These are phyloP conservation scores for Beauveria medogensis DNA, from an alignment of 2,329 filamentous ascomycete genomes.

Conservation along the genomic window DNA sequence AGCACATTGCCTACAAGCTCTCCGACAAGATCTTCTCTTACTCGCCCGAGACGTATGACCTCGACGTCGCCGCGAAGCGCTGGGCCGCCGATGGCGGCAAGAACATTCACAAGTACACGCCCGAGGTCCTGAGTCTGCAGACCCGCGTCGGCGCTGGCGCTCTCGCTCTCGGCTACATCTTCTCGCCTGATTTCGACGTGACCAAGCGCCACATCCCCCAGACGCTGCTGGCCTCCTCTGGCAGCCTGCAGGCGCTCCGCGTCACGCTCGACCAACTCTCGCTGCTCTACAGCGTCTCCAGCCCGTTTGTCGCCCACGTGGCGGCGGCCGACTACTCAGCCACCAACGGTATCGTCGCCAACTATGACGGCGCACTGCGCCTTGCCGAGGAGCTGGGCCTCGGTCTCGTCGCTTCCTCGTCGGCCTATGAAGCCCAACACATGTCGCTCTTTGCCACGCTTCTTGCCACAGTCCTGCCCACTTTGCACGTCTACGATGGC, in stretches of 20 bases:
- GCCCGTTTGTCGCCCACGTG: slow-evolving; percentile 86
- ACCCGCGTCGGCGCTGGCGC: slow-evolving; percentile 82
- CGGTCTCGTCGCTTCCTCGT: slow-evolving; percentile 75
- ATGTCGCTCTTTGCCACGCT: slow-evolving; percentile 86
- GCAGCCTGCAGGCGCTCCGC: slow-evolving; percentile 72
- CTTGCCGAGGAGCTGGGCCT: slow-evolving; percentile 85
- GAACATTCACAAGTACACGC: slow-evolving; percentile 77
- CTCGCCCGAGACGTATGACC: slow-evolving; percentile 86
- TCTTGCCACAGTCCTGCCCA: slow-evolving; percentile 69
- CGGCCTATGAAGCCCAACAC: slow-evolving; percentile 87
- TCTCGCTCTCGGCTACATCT: slow-evolving; percentile 92
- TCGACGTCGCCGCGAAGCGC: slow-evolving; percentile 72
- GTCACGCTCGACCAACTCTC: slow-evolving; percentile 85
- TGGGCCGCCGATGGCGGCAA: slow-evolving; percentile 64
- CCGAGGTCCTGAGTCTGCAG: slow-evolving; percentile 72
- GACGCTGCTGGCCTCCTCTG: slow-evolving; percentile 78
- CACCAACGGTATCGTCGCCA: slow-evolving; percentile 65
- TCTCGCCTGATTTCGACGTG: slow-evolving; percentile 92
- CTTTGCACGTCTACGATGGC: slow-evolving; percentile 82
- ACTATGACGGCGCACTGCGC: slow-evolving; percentile 75
- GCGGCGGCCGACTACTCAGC: slow-evolving; percentile 80
- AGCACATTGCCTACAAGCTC: slow-evolving; percentile 90
- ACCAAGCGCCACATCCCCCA: slow-evolving; percentile 88
- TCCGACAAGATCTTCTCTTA: slow-evolving; percentile 98
- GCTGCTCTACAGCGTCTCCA: slow-evolving; percentile 83